Evolutionary conservation across 345 rosid genomes (phyloP), one percentile per base, ranked within the genome.

Genomic region (Salix brachista): DNA sequence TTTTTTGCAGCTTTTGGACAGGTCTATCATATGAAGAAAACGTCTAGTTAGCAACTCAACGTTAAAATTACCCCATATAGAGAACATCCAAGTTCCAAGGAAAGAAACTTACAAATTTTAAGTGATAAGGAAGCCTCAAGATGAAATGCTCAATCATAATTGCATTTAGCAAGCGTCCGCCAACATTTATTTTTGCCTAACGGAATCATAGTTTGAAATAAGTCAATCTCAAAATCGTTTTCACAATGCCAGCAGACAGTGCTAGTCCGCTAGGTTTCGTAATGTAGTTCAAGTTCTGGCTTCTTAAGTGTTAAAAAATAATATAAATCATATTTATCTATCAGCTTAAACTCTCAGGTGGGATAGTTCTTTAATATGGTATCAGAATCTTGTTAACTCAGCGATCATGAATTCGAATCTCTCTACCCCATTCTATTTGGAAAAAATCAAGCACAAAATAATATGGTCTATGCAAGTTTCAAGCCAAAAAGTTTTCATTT

Each of bases 111-210:
- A 90, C 99, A 66, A 93, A 93, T 81, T 93, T 96, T 58, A 91
- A 86, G 79, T 93, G 98, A 81, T 90, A 96, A 34, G 99, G 97
- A 69, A 96, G 89, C 77, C 99, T 90, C 88, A 92, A 77, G 77
- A 96, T 91, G 86, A 92, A 96, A 83, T 91, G 98, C 83, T 96
- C 98, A 0, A 96, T 93, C 54, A 96, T 92, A 67, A 91, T 87
- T 21, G 99, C 92, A 76, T 87, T 93, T 56, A 96, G 88, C 68
- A 87, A 74, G 77, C 86, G 90, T 69, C 94, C 97, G 36, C 96
- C 97, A 18, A 96, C 94, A 39, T 75, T 78, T 64, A 92, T 84
- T 26, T 88, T 90, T 75, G 94, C 99, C 99, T 93, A 90, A 66
- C 65, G 64, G 80, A 85, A 77, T 56, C 37, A 48, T 58, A 58